phyloP scores from a whole-genome alignment of 2,329 filamentous ascomycete species.

The Pseudogymnoascus sp. region DNA sequence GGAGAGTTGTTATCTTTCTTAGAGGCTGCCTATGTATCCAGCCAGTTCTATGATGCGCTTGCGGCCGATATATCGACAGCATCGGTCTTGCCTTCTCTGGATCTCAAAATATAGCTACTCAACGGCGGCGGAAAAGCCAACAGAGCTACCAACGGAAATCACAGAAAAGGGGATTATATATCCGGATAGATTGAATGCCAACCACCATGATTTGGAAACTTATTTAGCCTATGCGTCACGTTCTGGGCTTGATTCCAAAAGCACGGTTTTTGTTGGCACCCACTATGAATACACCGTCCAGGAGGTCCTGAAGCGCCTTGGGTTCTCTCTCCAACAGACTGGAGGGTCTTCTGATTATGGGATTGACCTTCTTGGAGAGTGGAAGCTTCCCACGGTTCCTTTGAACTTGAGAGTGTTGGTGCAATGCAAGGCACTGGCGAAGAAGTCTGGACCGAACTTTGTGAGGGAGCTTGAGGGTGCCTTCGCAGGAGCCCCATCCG shows the following conservation, averaged over 20 bases:
- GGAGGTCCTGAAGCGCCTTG: slow-evolving; percentile 46
- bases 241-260: slow-evolving; percentile 44
- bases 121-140: slow-evolving; percentile 3
- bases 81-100: neutral
- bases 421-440: slow-evolving; percentile 62
- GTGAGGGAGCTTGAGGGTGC: slow-evolving; percentile 75
- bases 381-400: slow-evolving; percentile 46
- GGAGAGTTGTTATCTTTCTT: neutral
- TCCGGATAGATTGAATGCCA: slow-evolving; percentile 37
- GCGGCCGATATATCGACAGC: neutral
- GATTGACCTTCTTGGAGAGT: slow-evolving; percentile 66
- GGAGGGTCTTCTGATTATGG: slow-evolving; percentile 62
- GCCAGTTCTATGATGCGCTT: neutral
- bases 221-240: slow-evolving; percentile 57
- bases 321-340: slow-evolving; percentile 57
- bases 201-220: slow-evolving; percentile 55
- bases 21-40: neutral
- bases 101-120: neutral
- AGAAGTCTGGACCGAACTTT: slow-evolving; percentile 44
- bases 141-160: neutral
- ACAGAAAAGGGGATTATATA: slow-evolving; percentile 29
- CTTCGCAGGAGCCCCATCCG: slow-evolving; percentile 62
- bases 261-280: slow-evolving; percentile 62
- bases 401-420: slow-evolving; percentile 38
- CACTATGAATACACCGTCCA: slow-evolving; percentile 68